These are phyloP conservation scores for Chrysophaeum taylorii DNA, from an alignment of 352 stramenopile species.

Conservation along the genomic window DNA sequence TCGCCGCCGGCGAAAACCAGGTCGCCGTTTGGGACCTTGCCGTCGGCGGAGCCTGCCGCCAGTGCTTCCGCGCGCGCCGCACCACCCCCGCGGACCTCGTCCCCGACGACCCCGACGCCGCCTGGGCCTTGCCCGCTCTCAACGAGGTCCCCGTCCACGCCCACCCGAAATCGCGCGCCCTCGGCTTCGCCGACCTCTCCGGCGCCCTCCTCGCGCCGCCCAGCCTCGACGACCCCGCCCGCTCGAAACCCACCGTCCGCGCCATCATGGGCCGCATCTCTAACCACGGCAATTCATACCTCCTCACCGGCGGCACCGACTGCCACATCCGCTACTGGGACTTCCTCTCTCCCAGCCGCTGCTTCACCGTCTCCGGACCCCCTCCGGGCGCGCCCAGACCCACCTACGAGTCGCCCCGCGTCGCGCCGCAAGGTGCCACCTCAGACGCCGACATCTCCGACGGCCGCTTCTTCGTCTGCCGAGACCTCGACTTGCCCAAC, in stretches of 20 bases:
- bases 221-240: constrained; percentile 51
- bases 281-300: constrained; percentile 28
- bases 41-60: constrained; percentile 67
- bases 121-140: constrained; percentile 49
- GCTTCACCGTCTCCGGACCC: constrained; percentile 78
- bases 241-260: constrained; percentile 4
- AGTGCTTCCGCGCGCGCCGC: constrained; percentile 67
- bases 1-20: constrained; percentile 79
- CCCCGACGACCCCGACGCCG: constrained; percentile 33
- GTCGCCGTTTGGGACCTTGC: constrained; percentile 58
- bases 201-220: too few relatives aligned
- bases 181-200: constrained; percentile 48
- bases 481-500: constrained; percentile 31
- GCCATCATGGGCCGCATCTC: constrained; percentile 42
- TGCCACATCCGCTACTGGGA: constrained; percentile 92
- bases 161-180: constrained; percentile 36
- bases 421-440: too few relatives aligned
- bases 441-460: constrained; percentile 22
- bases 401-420: constrained; percentile 44
- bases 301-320: constrained; percentile 87
- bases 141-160: constrained; percentile 33
- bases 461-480: constrained; percentile 44
- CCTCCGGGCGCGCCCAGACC: constrained; percentile 39
- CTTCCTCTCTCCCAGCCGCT: constrained; percentile 78
- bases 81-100: not conserved